Evolutionary conservation across 2,329 filamentous ascomycete genomes (phyloP).

Genomic region (Fonsecaea nubica): DNA sequence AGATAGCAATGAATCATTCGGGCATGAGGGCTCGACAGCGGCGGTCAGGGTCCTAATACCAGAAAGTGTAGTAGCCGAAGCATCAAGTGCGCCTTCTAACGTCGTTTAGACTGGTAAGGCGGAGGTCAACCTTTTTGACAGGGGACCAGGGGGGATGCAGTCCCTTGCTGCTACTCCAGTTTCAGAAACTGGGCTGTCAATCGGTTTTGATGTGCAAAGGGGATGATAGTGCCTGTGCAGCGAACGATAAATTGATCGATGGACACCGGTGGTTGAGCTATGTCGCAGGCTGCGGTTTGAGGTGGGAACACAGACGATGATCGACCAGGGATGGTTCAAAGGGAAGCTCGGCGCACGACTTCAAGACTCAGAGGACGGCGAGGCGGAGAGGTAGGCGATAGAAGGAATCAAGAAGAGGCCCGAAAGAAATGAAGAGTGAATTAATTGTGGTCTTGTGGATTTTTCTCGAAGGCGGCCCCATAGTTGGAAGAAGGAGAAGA

Average conservation of each 20-base stretch:
- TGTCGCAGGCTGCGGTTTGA: background rate
- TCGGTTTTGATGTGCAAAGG: slow-evolving; percentile 5
- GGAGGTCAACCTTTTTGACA: slow-evolving; percentile 22
- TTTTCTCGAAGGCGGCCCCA: slow-evolving; percentile 25
- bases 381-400: background rate
- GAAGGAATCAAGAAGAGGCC: background rate
- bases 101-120: slow-evolving; percentile 27
- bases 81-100: slow-evolving; percentile 19
- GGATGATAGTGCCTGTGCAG: background rate
- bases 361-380: too few relatives aligned
- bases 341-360: background rate
- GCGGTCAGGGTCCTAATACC: slow-evolving; percentile 29
- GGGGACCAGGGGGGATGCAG: slow-evolving; percentile 6
- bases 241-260: background rate
- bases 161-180: slow-evolving; percentile 2
- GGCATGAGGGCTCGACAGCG: slow-evolving; percentile 7
- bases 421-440: background rate
- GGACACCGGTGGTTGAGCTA: background rate
- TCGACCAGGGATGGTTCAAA: background rate
- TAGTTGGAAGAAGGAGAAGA: background rate
- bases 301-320: background rate
- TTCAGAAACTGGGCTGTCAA: slow-evolving; percentile 8
- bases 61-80: slow-evolving; percentile 21
- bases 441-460: background rate
- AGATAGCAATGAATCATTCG: background rate